Evolutionary conservation across 768 basidiomycete species (phyloP).

Genomic region (Rhodosporidiobolus sp.): DNA sequence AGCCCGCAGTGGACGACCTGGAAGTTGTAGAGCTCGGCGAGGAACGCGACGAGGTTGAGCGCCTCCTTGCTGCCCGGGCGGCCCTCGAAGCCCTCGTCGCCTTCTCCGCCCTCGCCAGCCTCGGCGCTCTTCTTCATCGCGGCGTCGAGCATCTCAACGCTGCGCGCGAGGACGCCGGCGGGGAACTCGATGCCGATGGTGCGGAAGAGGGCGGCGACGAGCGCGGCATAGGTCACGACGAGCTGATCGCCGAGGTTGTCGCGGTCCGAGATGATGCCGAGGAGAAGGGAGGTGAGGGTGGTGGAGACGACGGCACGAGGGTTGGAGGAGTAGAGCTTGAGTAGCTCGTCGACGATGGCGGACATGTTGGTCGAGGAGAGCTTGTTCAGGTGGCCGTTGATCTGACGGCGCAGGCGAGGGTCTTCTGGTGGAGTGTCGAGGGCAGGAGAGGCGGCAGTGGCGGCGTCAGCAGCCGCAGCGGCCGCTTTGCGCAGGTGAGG

Average conservation of each 20-base stretch:
- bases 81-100: slow-evolving; percentile 31
- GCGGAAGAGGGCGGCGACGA: slow-evolving; percentile 37
- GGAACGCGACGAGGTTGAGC: slow-evolving; percentile 77
- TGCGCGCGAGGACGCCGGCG: slow-evolving; percentile 23
- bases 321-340: slow-evolving; percentile 30
- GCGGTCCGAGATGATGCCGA: slow-evolving; percentile 38
- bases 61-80: slow-evolving; percentile 70
- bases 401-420: slow-evolving; percentile 37
- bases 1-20: slow-evolving; percentile 83
- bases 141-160: slow-evolving; percentile 24
- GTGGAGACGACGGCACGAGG: slow-evolving; percentile 37
- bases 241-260: slow-evolving; percentile 42
- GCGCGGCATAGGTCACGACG: slow-evolving; percentile 36
- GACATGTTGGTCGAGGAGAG: slow-evolving; percentile 39
- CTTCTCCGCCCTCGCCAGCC: neutral
- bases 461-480: slow-evolving; percentile 1
- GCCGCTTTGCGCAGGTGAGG: slow-evolving; percentile 61
- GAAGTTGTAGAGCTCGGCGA: slow-evolving; percentile 94
- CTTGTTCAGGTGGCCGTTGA: slow-evolving; percentile 43
- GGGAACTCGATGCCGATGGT: slow-evolving; percentile 36
- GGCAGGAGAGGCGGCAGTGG: neutral
- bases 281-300: slow-evolving; percentile 30
- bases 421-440: slow-evolving; percentile 30
- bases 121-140: slow-evolving; percentile 18
- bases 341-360: slow-evolving; percentile 35